phyloP scores from a whole-genome alignment of 371 early-diverging fungal species.

The Mucor sp. region DNA sequence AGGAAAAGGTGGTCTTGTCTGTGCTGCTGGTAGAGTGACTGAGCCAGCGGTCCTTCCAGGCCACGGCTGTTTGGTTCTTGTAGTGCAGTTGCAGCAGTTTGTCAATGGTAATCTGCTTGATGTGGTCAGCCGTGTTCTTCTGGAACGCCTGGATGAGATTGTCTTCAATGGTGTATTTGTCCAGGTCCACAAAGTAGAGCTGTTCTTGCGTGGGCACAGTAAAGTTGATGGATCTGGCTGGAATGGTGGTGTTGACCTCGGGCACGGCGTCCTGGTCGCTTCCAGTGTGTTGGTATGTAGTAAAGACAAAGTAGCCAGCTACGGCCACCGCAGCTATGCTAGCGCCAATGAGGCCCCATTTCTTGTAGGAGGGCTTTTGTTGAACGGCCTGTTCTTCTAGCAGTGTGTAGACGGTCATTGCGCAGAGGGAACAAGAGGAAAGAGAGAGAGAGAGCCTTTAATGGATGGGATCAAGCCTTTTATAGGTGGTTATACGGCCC shows the following conservation, averaged over 20 bases:
- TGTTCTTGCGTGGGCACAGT: conserved; percentile 7
- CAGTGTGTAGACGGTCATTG: not conserved
- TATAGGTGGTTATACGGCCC: not conserved
- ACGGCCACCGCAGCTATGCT: not conserved
- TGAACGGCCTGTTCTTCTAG: not conserved
- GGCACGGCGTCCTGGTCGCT: not conserved
- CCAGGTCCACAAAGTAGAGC: conserved; percentile 15
- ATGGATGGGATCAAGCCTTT: not conserved
- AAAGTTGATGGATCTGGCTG: conserved; percentile 10
- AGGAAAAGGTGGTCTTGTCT: conserved; percentile 2
- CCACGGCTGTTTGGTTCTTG: not conserved
- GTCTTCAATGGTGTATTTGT: conserved; percentile 26
- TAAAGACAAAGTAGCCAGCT: not conserved
- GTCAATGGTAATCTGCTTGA: not conserved
- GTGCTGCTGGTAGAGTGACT: not conserved
- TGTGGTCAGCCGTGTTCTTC: not conserved
- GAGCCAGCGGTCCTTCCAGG: conserved; percentile 18
- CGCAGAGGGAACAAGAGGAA: not conserved
- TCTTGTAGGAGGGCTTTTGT: not conserved
- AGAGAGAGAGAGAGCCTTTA: not conserved
- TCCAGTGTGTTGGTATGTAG: not conserved
- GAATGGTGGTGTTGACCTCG: not conserved
- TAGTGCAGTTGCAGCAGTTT: not conserved
- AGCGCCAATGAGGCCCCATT: not conserved
- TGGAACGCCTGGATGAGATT: conserved; percentile 6